Evolutionary conservation across 1,139 yeast genomes (phyloP), one percentile per base, ranked within the genome.

Genomic region (Yamadazyma buinensis): DNA sequence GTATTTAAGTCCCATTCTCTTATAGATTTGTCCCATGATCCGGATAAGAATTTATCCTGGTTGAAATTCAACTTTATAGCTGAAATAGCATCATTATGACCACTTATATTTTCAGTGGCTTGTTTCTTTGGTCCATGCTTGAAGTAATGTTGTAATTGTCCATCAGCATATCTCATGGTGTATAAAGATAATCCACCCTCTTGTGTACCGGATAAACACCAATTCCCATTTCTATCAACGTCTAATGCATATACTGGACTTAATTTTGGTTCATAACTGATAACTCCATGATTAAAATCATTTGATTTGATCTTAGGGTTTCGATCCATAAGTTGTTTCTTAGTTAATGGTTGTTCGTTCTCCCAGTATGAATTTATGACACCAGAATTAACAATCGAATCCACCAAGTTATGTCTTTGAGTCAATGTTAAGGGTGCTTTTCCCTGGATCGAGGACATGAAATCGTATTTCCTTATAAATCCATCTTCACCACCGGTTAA

Each of bases 401-500:
- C 99, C 13, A 87, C 88, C 39, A 87, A 66, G 33, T 87, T 85
- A 56, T 92, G 98, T 49, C 78, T 78, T 55, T 92, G 98, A 2
- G 95, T 90, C 49, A 88, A 85, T 0, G 98, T 92, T 37, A 92
- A 64, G 3, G 95, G 94, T 5, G 84, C 67, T 50, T 84, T 85
- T n/a, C 97, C 97, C 48, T 85, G 90, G 19, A 92, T 75, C 1
- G 96, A 84, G 25, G 82, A 83, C 30, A 81, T 73, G 44, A 92
- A 84, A 57, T 94, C 96, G 59, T 83, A 92, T 52, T 85, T 86
- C 33, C 98, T 67, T 28, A 92, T 84, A 49, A 80, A 86, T 10
- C 99, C 99, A 56, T 92, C 99, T 46, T 86, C 94, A 5, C 98
- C 98, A 15, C 99, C 99, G 1, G 96, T 83, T 49, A 90, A 80